Evolutionary conservation across 768 basidiomycete genomes (phyloP), one percentile per base, ranked within the genome.

Genomic region (Boletales sp.): DNA sequence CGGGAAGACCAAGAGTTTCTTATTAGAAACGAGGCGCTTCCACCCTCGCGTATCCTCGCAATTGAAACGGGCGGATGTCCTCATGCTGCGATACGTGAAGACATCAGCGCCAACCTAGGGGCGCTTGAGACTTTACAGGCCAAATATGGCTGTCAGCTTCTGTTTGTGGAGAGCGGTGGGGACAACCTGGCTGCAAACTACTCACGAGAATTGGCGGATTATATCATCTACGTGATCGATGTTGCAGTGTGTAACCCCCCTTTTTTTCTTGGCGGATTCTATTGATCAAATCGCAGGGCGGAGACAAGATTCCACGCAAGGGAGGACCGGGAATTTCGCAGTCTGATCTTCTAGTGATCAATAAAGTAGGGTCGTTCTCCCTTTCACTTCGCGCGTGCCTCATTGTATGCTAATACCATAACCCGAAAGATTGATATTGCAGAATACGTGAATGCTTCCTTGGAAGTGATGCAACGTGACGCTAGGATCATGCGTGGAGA

Each of bases 61-160:
- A 97, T 99, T 54, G 96, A 99, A 72, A 99, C 95, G 0, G 94
- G 93, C 15, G 95, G 96, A 2, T 99, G 95, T 67, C 95, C 95
- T 2, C 95, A 99, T 67, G 95, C 95, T 1, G 95, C 95, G 7
- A 99, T 99, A 58, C 83, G 95, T 51, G 95, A 99, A 69, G 95
- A 99, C 63, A 96, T 99, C 64, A 91, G 87, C 41, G 95, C 95
- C 41, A 99, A 99, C 67, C 82, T 97, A 79, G 90, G 91, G 43
- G 95, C 95, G 5, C 76, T 99, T 42, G 95, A 99, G 66, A 89
- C 88, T 10, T 78, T 99, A 14, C 95, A 97, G 66, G 90, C 87
- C 13, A 87, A 91, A 64, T 99, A 83, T 66, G 81, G 73, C 19
- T 94, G 92, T 57, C 92, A 99, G 63, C 61, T 98, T 51, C 79